A percentile compares a stretch with the other conserved stretches of the same genome.
These are phyloP conservation scores for Calycina herbarum DNA, from an alignment of 2,329 filamentous ascomycete genomes.

Conservation along the genomic window DNA sequence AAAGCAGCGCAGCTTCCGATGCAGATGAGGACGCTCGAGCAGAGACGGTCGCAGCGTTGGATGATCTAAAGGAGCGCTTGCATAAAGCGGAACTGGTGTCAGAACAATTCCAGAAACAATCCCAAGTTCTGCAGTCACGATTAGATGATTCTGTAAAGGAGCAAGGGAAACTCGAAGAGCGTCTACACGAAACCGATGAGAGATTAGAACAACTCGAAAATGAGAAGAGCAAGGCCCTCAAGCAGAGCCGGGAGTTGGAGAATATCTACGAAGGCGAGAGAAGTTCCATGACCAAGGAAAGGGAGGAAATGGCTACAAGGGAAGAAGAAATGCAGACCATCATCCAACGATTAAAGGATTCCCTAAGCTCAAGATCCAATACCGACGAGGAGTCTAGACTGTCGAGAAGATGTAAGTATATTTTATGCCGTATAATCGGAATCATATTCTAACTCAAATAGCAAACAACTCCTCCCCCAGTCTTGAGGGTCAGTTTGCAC, in stretches of 20 bases:
- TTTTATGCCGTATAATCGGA: neutral
- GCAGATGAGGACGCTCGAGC: conserved; percentile 73
- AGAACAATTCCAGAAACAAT: conserved; percentile 80
- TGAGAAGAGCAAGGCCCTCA: conserved; percentile 79
- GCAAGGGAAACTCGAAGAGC: conserved; percentile 84
- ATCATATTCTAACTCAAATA: conserved; percentile 26
- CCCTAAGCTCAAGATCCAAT: conserved; percentile 72
- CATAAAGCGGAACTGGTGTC: conserved; percentile 76
- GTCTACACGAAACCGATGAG: conserved; percentile 81
- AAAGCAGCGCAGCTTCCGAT: conserved; percentile 42
- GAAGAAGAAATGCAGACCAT: conserved; percentile 90
- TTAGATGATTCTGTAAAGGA: conserved; percentile 83
- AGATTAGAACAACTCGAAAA: conserved; percentile 77
- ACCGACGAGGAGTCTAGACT: conserved; percentile 54
- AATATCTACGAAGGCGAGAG: conserved; percentile 90
- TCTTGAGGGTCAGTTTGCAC: conserved; percentile 81
- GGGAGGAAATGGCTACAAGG: conserved; percentile 79
- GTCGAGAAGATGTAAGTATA: conserved; percentile 56
- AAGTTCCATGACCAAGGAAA: conserved; percentile 83
- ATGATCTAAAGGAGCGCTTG: conserved; percentile 81
- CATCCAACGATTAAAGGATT: conserved; percentile 90
- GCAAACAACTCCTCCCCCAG: conserved; percentile 61
- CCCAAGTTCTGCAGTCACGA: conserved; percentile 79
- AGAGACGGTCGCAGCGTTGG: conserved; percentile 74
- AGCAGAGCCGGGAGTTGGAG: conserved; percentile 88